A percentile compares a stretch with the other conserved stretches of the same genome.
These are phyloP conservation scores for Mortierella antarctica DNA, from an alignment of 192 early-diverging fungal genomes.

Conservation along the genomic window DNA sequence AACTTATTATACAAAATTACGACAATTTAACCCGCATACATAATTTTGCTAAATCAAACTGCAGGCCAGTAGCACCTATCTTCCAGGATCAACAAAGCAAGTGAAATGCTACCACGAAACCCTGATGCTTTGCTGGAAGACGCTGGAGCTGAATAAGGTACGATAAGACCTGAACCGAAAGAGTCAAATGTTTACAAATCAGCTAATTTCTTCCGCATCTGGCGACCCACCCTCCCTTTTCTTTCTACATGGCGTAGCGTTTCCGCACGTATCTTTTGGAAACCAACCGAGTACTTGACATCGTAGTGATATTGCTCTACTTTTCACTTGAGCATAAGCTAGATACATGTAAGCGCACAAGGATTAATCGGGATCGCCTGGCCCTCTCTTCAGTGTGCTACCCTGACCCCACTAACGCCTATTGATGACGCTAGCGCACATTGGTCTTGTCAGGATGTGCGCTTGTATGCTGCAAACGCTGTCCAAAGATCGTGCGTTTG, in stretches of 20 bases:
- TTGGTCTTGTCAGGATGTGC: slow-evolving; percentile 80
- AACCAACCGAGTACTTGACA: slow-evolving; percentile 69
- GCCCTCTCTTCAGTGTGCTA: not conserved
- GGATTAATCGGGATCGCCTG: not conserved
- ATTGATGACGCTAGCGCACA: slow-evolving; percentile 60
- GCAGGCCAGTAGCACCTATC: slow-evolving; percentile 76
- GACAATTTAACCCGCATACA: not conserved
- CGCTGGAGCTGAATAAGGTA: slow-evolving; percentile 85
- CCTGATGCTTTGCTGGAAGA: slow-evolving; percentile 87
- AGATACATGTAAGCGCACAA: slow-evolving; percentile 61
- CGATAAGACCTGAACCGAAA: not conserved
- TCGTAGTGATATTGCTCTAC: slow-evolving; percentile 71
- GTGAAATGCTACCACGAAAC: slow-evolving; percentile 73
- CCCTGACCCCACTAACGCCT: slow-evolving; percentile 41
- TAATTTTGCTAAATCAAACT: not conserved
- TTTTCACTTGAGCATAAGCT: slow-evolving; percentile 69
- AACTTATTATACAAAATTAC: no score
- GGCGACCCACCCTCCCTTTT: not conserved
- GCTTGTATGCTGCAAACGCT: slow-evolving; percentile 78
- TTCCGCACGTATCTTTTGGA: slow-evolving; percentile 71
- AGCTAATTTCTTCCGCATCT: no score
- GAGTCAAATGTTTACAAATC: not conserved
- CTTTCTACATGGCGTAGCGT: slow-evolving; percentile 50
- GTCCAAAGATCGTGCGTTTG: slow-evolving; percentile 75
- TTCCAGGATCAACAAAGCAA: slow-evolving; percentile 81